phyloP scores from a whole-genome alignment of 2,329 filamentous ascomycete species.

The Waltergamsia citrina region DNA sequence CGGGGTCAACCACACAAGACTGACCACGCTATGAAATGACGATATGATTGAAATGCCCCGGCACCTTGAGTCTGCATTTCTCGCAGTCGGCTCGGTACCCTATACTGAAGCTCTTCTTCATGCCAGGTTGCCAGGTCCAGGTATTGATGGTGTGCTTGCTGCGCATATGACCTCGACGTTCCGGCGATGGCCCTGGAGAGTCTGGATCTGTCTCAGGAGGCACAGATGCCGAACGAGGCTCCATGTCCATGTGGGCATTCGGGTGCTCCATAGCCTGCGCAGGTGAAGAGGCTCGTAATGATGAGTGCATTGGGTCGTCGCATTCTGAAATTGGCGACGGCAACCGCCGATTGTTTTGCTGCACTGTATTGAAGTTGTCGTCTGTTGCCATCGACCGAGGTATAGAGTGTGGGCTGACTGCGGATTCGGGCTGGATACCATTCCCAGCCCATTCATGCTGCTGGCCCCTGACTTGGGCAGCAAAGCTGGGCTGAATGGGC shows the following conservation, averaged over 20 bases:
- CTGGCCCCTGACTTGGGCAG: slow-evolving; percentile 43
- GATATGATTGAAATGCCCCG: slow-evolving; percentile 75
- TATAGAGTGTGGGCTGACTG: slow-evolving; percentile 29
- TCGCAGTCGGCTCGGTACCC: slow-evolving; percentile 71
- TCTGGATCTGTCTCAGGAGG: slow-evolving; percentile 21
- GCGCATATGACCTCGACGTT: slow-evolving; percentile 45
- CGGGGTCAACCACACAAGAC: slow-evolving; percentile 15
- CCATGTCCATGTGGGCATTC: slow-evolving; percentile 26
- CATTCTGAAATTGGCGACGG: slow-evolving; percentile 52
- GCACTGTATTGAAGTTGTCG: slow-evolving; percentile 40
- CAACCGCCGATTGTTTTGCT: slow-evolving; percentile 43
- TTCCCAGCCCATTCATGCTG: slow-evolving; percentile 29
- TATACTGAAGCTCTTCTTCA: slow-evolving; percentile 68
- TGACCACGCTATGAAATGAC: slow-evolving; percentile 46
- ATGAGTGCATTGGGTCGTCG: slow-evolving; percentile 35
- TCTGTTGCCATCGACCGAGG: slow-evolving; percentile 36
- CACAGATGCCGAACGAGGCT: slow-evolving; percentile 13
- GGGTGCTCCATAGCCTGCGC: slow-evolving; percentile 24
- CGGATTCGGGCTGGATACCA: slow-evolving; percentile 2
- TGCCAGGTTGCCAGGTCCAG: slow-evolving; percentile 52
- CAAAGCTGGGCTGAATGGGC: slow-evolving; percentile 49
- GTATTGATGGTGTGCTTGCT: slow-evolving; percentile 51
- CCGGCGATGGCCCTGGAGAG: slow-evolving; percentile 33
- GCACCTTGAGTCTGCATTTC: slow-evolving; percentile 65
- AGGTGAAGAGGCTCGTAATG: slow-evolving; percentile 7